Conservation (phyloP, 2,329 filamentous ascomycete genomes). For the Cercospora sp. region DNA sequence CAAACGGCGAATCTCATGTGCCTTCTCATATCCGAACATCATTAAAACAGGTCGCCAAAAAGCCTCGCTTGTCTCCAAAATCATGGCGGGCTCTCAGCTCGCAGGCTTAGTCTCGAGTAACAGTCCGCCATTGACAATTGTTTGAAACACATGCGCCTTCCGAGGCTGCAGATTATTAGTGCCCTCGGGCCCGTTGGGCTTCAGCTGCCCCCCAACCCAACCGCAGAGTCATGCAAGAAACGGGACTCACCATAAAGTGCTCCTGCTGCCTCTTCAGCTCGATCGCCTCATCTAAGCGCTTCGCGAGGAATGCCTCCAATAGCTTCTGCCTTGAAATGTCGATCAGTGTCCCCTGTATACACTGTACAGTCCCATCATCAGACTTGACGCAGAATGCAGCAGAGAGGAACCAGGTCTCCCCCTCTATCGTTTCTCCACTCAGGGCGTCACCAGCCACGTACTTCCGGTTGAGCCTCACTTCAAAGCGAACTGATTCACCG, state of each 20-base stretch:
- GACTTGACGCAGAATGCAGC: conserved; percentile 22
- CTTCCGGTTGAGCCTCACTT: conserved; percentile 32
- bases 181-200: neutral
- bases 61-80: no score
- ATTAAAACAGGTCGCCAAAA: no score
- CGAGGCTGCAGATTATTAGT: no score
- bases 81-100: no score
- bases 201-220: neutral
- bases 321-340: conserved; percentile 45
- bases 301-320: conserved; percentile 43
- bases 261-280: conserved; percentile 39
- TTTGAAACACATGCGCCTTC: no score
- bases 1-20: neutral
- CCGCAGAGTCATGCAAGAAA: conserved; percentile 29
- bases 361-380: conserved; percentile 28
- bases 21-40: neutral
- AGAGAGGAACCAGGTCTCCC: conserved; percentile 27
- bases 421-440: conserved; percentile 22
- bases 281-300: conserved; percentile 41
- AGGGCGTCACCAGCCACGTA: conserved; percentile 22
- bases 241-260: conserved; percentile 31
- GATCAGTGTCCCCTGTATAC: conserved; percentile 43
- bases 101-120: no score
- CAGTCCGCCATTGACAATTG: no score
- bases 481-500: conserved; percentile 34